Conservation (phyloP, 2,329 filamentous ascomycete genomes). For the Penicillium digitatum region DNA sequence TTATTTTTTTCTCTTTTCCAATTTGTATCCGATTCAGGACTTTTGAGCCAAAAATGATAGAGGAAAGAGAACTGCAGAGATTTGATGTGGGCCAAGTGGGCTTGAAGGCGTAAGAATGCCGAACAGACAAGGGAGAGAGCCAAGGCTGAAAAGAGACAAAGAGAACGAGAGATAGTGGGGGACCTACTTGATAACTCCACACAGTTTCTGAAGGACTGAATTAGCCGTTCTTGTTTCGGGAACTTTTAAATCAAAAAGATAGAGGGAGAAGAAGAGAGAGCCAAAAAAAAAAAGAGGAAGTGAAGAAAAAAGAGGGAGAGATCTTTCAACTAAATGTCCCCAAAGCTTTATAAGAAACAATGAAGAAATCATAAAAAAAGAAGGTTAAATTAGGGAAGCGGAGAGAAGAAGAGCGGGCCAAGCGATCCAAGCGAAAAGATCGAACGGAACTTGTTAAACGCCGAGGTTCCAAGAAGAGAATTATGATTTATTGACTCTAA, state of each 20-base stretch:
- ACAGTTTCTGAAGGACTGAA: slow-evolving; percentile 14
- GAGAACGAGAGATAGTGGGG: neutral
- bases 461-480: slow-evolving; percentile 21
- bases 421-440: slow-evolving; percentile 17
- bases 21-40: slow-evolving; percentile 13
- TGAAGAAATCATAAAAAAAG: slow-evolving; percentile 23
- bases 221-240: slow-evolving; percentile 3
- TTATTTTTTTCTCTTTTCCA: slow-evolving; percentile 8
- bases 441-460: slow-evolving; percentile 26
- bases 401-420: slow-evolving; percentile 17
- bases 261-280: slow-evolving; percentile 1
- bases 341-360: slow-evolving; percentile 14
- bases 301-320: slow-evolving; percentile 5
- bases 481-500: neutral
- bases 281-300: slow-evolving; percentile 5
- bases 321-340: slow-evolving; percentile 1
- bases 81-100: slow-evolving; percentile 23
- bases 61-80: slow-evolving; percentile 19
- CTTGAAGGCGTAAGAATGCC: slow-evolving; percentile 21
- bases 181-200: slow-evolving; percentile 16
- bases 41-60: slow-evolving; percentile 12
- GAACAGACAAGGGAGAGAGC: slow-evolving; percentile 16
- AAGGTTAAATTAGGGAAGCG: slow-evolving; percentile 29
- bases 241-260: neutral
- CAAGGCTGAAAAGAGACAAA: slow-evolving; percentile 10